Base-by-base conservation (phyloP, 768 basidiomycete species). In the Lactifluus volemus region DNA sequence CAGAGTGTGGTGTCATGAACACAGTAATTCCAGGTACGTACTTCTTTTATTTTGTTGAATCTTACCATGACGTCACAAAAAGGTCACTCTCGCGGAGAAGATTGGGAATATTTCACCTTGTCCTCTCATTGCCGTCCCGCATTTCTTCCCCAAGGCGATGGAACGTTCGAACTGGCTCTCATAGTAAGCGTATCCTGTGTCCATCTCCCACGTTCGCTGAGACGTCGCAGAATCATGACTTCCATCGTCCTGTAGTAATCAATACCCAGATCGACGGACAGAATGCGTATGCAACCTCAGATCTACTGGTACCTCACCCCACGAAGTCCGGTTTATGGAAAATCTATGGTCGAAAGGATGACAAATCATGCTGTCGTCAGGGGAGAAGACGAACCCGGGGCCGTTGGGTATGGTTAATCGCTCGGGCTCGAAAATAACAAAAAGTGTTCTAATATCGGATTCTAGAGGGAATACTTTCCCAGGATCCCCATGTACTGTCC, bases 251-350 rank as follows among this genome's bases (percentile, higher is more conserved):
- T 15, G 52, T 63, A 29, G 58, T 67, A 39, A 52, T 72, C 49
- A 81, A 81, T 63, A 53, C 70, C 10, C 64, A 70, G 50, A 53
- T 76, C 1, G 65, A 73, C 1, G 80, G 78, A 2, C 63, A 66
- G 17, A 68, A 70, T 21, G 78, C 74, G 11, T 80, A 78, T 49
- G 70, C 76, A 2, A 79, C 78, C 1, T 67, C 71, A 0, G 81
- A 81, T 65, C 48, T 81, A 2, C 68, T 82, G 15, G 59, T 72
- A 0, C 73, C 74, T 30, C 81, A 82, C 64, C 78, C 81, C 0
- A 74, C 73, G 0, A 75, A 73, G 32, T 59, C 73, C 5, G 70
- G 75, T 1, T 45, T 73, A 15, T 83, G 68, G 68, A 69, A 67
- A 59, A 62, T 69, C 8, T 64, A 60, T 21, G 67, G 67, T 4